Evolutionary conservation across 1,284 basidiomycete species (phyloP), one percentile per base, ranked within the genome.

Genomic region (Gomphus bonarii): DNA sequence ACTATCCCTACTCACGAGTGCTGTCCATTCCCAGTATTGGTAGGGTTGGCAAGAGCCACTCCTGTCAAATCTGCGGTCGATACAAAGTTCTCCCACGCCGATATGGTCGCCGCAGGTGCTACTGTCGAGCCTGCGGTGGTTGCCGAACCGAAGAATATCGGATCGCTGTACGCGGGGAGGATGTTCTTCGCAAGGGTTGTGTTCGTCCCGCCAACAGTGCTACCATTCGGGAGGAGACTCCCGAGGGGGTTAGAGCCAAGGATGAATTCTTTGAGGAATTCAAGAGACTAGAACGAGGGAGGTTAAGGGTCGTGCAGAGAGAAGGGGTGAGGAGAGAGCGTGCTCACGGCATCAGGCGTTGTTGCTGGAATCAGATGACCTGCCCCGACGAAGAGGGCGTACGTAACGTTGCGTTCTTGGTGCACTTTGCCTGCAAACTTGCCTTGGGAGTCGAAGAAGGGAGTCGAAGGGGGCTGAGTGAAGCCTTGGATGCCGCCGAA

Each of bases 401-500:
- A 88, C 11, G 80, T 80, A 76, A 81, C 82, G 50, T 77, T 77
- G 46, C 84, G 76, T 65, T 88, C 85, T 66, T 87, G 85, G 63
- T 85, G 83, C 22, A 86, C 73, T 28, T 86, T 80, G 0, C 85
- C 85, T 0, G 79, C 83, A 60, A 81, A 78, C 48, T 78, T 70
- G 22, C 79, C 78, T 2, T 66, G 65, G 57, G 84, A 82, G 55
- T 81, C 79, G 56, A 68, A 72, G 81, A 82, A 84, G 1, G 80
- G 77, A 0, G 85, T 88, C 1, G 80, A 75, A 0, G 85, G 85
- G 58, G 76, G 75, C 49, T 77, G 72, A 5, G 82, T 79, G 65
- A 88, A 88, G 3, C 85, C 85, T 66, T 81, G 83, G 44, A 81
- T 81, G 12, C 81, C 84, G 36, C 84, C 84, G 62, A 87, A 88